Conservation (phyloP, 2,329 filamentous ascomycete genomes). For the Penicillium sp. region DNA sequence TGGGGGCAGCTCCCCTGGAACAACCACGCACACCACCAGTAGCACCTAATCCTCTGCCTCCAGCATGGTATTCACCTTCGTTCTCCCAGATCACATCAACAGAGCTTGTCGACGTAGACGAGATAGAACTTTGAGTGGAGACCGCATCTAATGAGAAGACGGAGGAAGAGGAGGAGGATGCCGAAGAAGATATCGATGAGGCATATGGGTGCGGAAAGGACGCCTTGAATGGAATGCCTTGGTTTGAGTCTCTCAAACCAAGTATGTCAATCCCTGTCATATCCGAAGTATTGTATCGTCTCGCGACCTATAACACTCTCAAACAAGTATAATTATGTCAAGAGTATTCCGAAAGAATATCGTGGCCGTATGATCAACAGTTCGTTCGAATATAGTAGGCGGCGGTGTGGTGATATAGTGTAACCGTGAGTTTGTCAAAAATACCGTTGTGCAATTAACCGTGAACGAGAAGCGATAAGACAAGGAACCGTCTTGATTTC, state of each 20-base stretch:
- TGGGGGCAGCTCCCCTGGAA: conserved; percentile 34
- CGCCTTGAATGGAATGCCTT: conserved; percentile 41
- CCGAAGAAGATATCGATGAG: conserved; percentile 73
- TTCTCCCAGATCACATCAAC: conserved; percentile 58
- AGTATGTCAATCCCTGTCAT: conserved; percentile 52
- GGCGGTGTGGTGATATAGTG: conserved; percentile 27
- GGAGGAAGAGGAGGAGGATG: conserved; percentile 76
- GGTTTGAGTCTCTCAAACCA: conserved; percentile 47
- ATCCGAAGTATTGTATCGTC: conserved; percentile 38
- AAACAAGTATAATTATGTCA: conserved; percentile 26
- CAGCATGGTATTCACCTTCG: conserved; percentile 36
- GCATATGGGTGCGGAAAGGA: conserved; percentile 63
- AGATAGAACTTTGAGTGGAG: conserved; percentile 72
- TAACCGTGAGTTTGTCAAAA: conserved; percentile 27
- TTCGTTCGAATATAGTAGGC: conserved; percentile 20
- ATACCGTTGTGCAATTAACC: conserved; percentile 40
- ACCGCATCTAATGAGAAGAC: conserved; percentile 73
- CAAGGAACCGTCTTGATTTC: conserved; percentile 35
- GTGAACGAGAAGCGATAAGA: conserved; percentile 37
- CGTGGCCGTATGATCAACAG: conserved; percentile 23
- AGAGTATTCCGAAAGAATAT: conserved; percentile 7
- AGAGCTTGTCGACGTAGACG: conserved; percentile 68
- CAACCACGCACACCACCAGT: conserved; percentile 32
- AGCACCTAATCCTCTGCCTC: conserved; percentile 32
- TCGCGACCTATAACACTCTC: conserved; percentile 26